These are phyloP conservation scores for Wickerhamomyces mucosus DNA, from an alignment of 805 yeast genomes.

Conservation along the genomic window DNA sequence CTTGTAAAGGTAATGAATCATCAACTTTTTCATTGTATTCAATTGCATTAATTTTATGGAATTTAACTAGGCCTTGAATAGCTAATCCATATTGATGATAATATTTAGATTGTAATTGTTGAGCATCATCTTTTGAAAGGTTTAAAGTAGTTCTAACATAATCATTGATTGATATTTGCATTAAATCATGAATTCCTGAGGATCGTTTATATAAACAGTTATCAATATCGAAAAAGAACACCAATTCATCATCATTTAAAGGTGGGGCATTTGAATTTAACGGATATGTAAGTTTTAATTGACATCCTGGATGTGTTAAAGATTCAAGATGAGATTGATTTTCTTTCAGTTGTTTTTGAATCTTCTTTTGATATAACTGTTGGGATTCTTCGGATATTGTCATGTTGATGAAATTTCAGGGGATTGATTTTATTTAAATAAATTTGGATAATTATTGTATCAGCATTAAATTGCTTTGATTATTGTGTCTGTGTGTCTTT, in stretches of 20 bases:
- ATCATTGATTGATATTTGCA: constrained; percentile 78
- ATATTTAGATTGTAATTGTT: constrained; percentile 57
- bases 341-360: constrained; percentile 11
- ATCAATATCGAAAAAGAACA: constrained; percentile 87
- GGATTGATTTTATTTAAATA: too few relatives aligned
- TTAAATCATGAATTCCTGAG: constrained; percentile 69
- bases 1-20: constrained; percentile 81
- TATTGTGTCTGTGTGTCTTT: too few relatives aligned
- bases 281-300: constrained; percentile 21
- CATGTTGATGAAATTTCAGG: too few relatives aligned
- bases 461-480: too few relatives aligned
- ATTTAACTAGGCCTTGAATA: constrained; percentile 69
- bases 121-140: constrained; percentile 67
- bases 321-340: constrained; percentile 25
- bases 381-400: too few relatives aligned
- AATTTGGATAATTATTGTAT: too few relatives aligned
- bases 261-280: constrained; percentile 14
- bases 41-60: constrained; percentile 69
- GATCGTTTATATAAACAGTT: constrained; percentile 79
- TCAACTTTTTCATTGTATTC: constrained; percentile 86
- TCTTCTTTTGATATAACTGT: constrained; percentile 1
- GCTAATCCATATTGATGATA: constrained; percentile 88
- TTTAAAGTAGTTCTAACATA: constrained; percentile 61
- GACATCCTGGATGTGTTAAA: constrained; percentile 25
- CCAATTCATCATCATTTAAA: constrained; percentile 20